Base-by-base conservation (phyloP, 2,329 filamentous ascomycete species). In the Aspergillus pseudoglaucus region DNA sequence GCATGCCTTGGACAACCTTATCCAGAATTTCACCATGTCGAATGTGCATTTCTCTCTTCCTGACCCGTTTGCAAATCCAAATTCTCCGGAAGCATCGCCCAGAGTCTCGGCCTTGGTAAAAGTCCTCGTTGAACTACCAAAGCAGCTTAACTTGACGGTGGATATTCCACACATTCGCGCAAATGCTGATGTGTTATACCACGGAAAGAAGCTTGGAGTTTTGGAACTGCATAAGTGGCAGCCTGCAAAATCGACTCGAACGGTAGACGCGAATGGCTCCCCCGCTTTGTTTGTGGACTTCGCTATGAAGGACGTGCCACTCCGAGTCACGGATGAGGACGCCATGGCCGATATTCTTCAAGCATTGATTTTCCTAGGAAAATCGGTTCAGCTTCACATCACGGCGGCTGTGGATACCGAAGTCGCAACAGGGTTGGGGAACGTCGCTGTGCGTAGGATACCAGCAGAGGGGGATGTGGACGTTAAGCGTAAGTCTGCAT, bases 1-100 rank as follows among this genome's bases (percentile, higher is more conserved):
- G 4, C 82, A 84, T 49, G 84, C 84, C 0, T 84, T 96, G 59
- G 89, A 90, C 55, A 83, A 87, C 54, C 72, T 95, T 14, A 86
- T 98, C 63, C 85, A 84, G 57, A 91, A 93, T 57, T 96, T 97
- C 63, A 87, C 89, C 18, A 73, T 97, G 55, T 82, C 83, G 2
- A 81, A 96, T 62, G 88, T 94, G 37, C 83, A 94, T 59, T 95
- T 98, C 66, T 82, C 81, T 43, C 73, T 98, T 41, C 93, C 93
- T 0, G 82, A 90, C 59, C 86, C 88, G 0, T 80, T 85, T 59
- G 88, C 89, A 2, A 83, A 90, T 15, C 87, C 88, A 0, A 81
- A 79, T 48, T 81, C 84, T 9, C 87, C 88, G 0, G 81, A 84
- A 44, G 77, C 85, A 3, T 81, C 85, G 47, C 90, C 90, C 8